Percentiles rank a stretch among this genome's conserved stretches.
Evolutionary conservation across 2,329 filamentous ascomycete genomes (phyloP).

Genomic region (Hypoxylon sp.): DNA sequence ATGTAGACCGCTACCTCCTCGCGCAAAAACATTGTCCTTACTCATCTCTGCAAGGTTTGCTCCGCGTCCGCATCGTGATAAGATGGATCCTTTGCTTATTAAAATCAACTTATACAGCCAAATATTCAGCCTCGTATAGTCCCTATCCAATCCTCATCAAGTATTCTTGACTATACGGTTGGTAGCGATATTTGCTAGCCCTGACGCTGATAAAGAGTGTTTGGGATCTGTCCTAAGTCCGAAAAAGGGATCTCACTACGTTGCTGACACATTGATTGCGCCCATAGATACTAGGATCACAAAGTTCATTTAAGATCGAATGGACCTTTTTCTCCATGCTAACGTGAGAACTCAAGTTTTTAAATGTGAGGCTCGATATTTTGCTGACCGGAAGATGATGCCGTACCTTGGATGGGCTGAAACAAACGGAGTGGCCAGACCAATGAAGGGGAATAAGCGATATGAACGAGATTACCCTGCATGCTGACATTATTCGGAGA

Average conservation of each 20-base stretch:
- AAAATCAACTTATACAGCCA: too few relatives aligned
- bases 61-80: too few relatives aligned
- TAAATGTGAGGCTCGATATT: neutral
- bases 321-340: neutral
- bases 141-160: neutral
- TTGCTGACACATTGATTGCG: too few relatives aligned
- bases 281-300: neutral
- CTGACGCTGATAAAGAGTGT: too few relatives aligned
- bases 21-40: too few relatives aligned
- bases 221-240: too few relatives aligned
- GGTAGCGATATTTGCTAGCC: too few relatives aligned
- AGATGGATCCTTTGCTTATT: too few relatives aligned
- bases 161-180: neutral
- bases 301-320: neutral
- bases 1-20: too few relatives aligned
- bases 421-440: neutral
- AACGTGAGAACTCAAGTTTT: neutral
- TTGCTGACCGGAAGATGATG: conserved; percentile 1
- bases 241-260: too few relatives aligned
- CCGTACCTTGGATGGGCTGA: neutral
- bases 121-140: too few relatives aligned
- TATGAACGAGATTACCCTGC: neutral
- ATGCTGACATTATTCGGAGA: neutral
- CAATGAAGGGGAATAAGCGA: neutral
- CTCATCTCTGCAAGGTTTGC: too few relatives aligned